phyloP scores from a whole-genome alignment of 352 stramenopile genomes.

The Aphanomyces cochlioides region DNA sequence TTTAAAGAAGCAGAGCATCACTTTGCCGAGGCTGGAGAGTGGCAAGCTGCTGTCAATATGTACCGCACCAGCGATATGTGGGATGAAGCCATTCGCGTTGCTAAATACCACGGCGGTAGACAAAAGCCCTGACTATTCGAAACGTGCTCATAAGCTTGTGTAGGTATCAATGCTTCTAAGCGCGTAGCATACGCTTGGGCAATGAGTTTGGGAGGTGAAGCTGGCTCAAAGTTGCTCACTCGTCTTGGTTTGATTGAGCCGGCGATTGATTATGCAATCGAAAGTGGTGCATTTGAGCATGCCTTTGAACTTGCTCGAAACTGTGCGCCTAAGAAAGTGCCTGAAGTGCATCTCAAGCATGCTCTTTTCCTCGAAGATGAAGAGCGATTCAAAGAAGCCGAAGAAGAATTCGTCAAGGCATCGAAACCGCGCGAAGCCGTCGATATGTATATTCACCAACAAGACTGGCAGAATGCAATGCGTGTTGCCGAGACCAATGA shows the following conservation, averaged over 20 bases:
- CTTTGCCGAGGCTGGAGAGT: conserved; percentile 88
- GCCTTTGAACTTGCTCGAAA: conserved; percentile 89
- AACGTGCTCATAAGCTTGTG: background rate
- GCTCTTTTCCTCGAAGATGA: conserved; percentile 92
- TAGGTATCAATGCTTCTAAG: conserved; percentile 82
- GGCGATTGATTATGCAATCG: conserved; percentile 92
- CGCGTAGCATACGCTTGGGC: conserved; percentile 92
- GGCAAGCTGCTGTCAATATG: conserved; percentile 93
- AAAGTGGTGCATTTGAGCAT: conserved; percentile 89
- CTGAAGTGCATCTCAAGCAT: conserved; percentile 91
- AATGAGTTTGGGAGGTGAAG: conserved; percentile 86
- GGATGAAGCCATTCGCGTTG: conserved; percentile 93
- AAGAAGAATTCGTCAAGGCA: conserved; percentile 90
- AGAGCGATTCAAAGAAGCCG: conserved; percentile 89
- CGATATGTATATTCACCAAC: conserved; percentile 95
- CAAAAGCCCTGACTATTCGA: background rate
- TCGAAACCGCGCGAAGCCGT: conserved; percentile 91
- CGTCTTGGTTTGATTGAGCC: conserved; percentile 89
- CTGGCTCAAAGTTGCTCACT: conserved; percentile 88
- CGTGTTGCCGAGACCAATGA: conserved; percentile 89
- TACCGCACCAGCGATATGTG: conserved; percentile 92
- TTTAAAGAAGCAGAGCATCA: conserved; percentile 92
- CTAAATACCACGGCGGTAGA: conserved; percentile 88
- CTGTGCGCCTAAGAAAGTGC: conserved; percentile 82
- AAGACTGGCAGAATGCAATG: conserved; percentile 90